These are phyloP conservation scores for Yamadazyma atmosphaerica DNA, from an alignment of 1,139 yeast species.

Conservation along the genomic window DNA sequence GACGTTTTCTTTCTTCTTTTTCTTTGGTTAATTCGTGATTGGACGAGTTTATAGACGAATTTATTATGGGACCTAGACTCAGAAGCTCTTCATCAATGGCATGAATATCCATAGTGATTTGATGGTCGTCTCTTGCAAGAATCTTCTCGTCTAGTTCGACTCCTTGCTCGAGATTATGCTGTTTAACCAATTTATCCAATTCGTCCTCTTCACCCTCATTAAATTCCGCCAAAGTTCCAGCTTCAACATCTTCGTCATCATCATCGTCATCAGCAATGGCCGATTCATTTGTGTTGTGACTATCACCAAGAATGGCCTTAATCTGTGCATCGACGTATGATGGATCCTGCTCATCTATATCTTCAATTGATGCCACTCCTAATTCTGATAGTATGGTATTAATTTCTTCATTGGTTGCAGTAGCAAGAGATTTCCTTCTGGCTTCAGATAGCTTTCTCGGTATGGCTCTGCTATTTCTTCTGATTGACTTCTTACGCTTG, in stretches of 20 bases:
- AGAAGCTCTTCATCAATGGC: constrained; percentile 44
- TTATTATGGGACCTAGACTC: constrained; percentile 39
- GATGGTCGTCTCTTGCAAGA: constrained; percentile 18
- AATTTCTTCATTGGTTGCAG: constrained; percentile 44
- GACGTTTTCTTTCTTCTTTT: constrained; percentile 22
- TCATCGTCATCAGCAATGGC: constrained; percentile 22
- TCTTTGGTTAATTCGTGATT: constrained; percentile 29
- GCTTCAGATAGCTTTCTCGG: constrained; percentile 37
- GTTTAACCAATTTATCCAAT: constrained; percentile 35
- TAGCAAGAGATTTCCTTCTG: constrained; percentile 40
- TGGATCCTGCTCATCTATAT: constrained; percentile 35
- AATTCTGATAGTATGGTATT: constrained; percentile 39
- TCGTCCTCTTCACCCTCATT: constrained; percentile 44
- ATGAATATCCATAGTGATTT: constrained; percentile 28
- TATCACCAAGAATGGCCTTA: constrained; percentile 33
- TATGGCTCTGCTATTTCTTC: constrained; percentile 13
- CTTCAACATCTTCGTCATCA: constrained; percentile 10
- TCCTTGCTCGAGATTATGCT: constrained; percentile 36
- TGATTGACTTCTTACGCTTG: constrained; percentile 13
- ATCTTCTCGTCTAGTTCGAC: constrained; percentile 27
- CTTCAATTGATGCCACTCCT: constrained; percentile 39
- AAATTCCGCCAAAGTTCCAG: constrained; percentile 20
- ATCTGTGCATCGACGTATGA: constrained; percentile 38
- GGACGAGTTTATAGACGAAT: constrained; percentile 30
- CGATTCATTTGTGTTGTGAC: constrained; percentile 17